These are phyloP conservation scores for Fonsecaea nubica DNA, from an alignment of 2,329 filamentous ascomycete species.

Conservation along the genomic window DNA sequence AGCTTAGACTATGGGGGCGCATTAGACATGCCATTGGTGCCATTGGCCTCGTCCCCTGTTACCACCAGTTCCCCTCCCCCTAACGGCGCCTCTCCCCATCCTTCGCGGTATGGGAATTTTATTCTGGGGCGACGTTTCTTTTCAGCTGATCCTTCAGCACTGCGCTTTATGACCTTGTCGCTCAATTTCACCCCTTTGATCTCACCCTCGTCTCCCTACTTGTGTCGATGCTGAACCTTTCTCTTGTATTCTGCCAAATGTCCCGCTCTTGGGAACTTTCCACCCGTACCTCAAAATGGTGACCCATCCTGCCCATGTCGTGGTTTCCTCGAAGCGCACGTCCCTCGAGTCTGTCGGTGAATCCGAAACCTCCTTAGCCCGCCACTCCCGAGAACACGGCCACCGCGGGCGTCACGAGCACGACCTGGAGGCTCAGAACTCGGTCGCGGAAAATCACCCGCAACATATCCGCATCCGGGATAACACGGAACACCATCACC, in stretches of 20 bases:
- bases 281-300: background rate
- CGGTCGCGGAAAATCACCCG: background rate
- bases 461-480: slow-evolving; percentile 27
- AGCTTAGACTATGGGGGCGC: background rate
- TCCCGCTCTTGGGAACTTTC: background rate
- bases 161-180: background rate
- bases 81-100: background rate
- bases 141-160: background rate
- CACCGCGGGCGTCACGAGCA: slow-evolving; percentile 10
- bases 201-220: background rate
- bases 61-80: background rate
- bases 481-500: slow-evolving; percentile 18
- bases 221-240: background rate
- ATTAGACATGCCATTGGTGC: background rate
- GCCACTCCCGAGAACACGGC: slow-evolving; percentile 18
- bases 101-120: slow-evolving; percentile 1
- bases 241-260: background rate
- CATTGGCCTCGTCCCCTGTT: background rate
- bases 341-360: slow-evolving; percentile 10
- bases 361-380: slow-evolving; percentile 4
- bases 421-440: slow-evolving; percentile 24
- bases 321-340: slow-evolving; percentile 19
- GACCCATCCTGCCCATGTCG: slow-evolving; percentile 12
- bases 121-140: slow-evolving; percentile 1
- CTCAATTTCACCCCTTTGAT: background rate